These are phyloP conservation scores for Salvia sclarea DNA, from an alignment of 305 asterid genomes.

Conservation along the genomic window DNA sequence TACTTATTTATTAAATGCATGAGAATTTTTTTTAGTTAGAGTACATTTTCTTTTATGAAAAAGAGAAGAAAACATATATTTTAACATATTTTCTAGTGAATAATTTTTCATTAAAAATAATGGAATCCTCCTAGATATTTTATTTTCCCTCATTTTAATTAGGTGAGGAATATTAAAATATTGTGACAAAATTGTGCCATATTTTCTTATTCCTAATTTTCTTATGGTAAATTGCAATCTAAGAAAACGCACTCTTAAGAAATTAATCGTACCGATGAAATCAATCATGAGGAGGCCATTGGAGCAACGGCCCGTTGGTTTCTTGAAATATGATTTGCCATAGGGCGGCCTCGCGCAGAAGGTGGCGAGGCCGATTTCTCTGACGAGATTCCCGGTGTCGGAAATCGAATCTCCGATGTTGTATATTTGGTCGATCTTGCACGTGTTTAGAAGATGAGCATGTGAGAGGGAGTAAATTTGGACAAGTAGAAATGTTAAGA, in stretches of 20 bases:
- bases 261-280: neutral
- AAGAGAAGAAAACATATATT: too few species aligned
- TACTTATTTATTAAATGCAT: neutral
- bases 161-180: too few species aligned
- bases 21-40: too few species aligned
- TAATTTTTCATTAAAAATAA: too few species aligned
- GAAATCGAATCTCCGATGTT: slow-evolving; percentile 18
- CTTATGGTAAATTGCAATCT: too few species aligned
- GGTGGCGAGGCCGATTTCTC: slow-evolving; percentile 10
- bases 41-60: too few species aligned
- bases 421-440: slow-evolving; percentile 8
- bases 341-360: slow-evolving; percentile 20
- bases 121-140: too few species aligned
- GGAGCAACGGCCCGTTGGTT: slow-evolving; percentile 18
- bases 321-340: slow-evolving; percentile 3
- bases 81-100: too few species aligned
- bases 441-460: neutral
- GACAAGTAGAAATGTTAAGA: neutral
- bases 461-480: neutral
- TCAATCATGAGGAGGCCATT: slow-evolving; percentile 26
- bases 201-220: too few species aligned
- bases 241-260: too few species aligned
- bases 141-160: too few species aligned
- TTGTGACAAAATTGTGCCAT: too few species aligned
- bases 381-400: slow-evolving; percentile 16